Evolutionary conservation across 805 yeast species (phyloP).

Genomic region (Myxozyma vanderwaltii): DNA sequence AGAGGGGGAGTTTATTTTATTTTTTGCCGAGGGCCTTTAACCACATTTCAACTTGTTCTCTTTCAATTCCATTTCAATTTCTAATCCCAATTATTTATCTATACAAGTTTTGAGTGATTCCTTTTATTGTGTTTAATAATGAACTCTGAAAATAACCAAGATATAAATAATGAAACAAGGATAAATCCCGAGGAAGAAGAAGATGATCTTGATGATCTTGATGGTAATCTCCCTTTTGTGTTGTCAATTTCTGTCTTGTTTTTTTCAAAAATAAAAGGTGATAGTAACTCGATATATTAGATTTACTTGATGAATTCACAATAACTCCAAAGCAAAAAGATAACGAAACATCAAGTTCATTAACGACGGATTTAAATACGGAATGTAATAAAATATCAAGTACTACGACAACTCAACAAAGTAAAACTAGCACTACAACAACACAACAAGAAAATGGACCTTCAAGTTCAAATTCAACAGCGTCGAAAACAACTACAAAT

Average conservation of each 20-base stretch:
- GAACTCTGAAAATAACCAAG: too few species aligned
- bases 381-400: too few species aligned
- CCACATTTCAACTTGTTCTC: not conserved
- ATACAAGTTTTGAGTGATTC: too few species aligned
- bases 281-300: slow-evolving; percentile 45
- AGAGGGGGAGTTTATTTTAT: not conserved
- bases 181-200: too few species aligned
- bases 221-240: slow-evolving; percentile 40
- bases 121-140: too few species aligned
- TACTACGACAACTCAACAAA: not conserved
- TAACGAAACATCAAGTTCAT: not conserved
- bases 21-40: not conserved
- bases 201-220: slow-evolving; percentile 72
- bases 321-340: not conserved
- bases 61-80: not conserved
- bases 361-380: too few species aligned
- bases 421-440: not conserved
- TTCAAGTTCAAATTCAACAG: not conserved
- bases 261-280: not conserved
- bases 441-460: not conserved
- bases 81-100: too few species aligned
- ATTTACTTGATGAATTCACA: slow-evolving; percentile 76
- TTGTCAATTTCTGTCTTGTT: not conserved
- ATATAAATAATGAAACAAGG: not conserved
- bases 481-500: not conserved